Percentiles rank a stretch among this genome's conserved stretches.
phyloP scores from a whole-genome alignment of 176 grass and related monocot genomes.

The Ampelocalamus luodianensis region DNA sequence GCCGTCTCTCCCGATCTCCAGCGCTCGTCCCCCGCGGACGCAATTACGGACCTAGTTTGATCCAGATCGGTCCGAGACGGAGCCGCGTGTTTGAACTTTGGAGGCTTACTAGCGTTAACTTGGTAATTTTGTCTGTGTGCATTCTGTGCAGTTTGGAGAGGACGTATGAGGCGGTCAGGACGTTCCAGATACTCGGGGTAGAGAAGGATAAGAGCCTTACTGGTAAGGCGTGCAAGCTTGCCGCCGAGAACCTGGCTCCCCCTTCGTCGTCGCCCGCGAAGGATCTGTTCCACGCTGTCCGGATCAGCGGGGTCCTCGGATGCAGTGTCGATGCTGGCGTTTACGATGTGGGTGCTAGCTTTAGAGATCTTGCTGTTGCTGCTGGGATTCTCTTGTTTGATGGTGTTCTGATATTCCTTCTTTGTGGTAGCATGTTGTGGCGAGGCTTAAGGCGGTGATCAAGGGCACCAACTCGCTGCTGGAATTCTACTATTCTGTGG shows the following conservation, averaged over 20 bases:
- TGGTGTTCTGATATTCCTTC: conserved; percentile 23
- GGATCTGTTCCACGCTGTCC: conserved; percentile 67
- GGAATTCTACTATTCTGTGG: conserved; percentile 77
- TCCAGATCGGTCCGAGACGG: conserved; percentile 38
- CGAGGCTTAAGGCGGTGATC: conserved; percentile 64
- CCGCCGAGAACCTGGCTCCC: conserved; percentile 45
- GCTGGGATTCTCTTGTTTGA: conserved; percentile 14
- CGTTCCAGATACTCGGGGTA: conserved; percentile 56
- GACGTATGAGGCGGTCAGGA: conserved; percentile 58
- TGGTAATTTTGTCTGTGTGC: not conserved
- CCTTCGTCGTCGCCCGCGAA: conserved; percentile 43
- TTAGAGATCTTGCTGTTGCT: conserved; percentile 25
- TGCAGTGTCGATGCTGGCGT: conserved; percentile 46
- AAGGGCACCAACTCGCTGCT: conserved; percentile 80
- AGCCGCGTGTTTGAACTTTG: not conserved
- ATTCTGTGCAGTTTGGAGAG: conserved; percentile 54
- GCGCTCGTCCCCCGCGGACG: not conserved
- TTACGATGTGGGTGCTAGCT: conserved; percentile 57
- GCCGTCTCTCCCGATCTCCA: conserved; percentile 28
- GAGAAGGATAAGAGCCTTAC: conserved; percentile 43
- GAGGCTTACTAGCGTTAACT: not conserved
- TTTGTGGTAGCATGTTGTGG: conserved; percentile 64
- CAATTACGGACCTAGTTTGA: conserved; percentile 6
- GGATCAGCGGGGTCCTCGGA: conserved; percentile 48
- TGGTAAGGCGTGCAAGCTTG: conserved; percentile 52